Conservation (phyloP, 2,329 filamentous ascomycete species). For the Tolypocladium amazonense region DNA sequence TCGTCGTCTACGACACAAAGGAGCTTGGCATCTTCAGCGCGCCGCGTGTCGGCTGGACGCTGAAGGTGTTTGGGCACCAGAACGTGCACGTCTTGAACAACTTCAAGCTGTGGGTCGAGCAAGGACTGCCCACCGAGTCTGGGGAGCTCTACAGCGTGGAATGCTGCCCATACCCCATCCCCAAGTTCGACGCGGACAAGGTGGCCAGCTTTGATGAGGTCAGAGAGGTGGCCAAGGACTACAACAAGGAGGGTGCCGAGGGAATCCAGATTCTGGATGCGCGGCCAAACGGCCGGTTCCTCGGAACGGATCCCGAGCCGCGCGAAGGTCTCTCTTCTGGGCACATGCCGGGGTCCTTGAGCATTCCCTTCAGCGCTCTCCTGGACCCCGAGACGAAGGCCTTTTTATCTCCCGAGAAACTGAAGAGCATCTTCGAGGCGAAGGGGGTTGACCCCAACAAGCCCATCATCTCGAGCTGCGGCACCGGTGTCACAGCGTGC, state of each 20-base stretch:
- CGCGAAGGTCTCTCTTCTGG: constrained; percentile 77
- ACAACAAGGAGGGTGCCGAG: constrained; percentile 73
- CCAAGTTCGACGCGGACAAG: constrained; percentile 47
- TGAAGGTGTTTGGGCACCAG: constrained; percentile 79
- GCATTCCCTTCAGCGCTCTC: constrained; percentile 67
- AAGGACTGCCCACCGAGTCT: constrained; percentile 73
- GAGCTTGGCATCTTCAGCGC: constrained; percentile 92
- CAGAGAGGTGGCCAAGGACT: constrained; percentile 62
- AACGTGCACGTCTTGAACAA: constrained; percentile 91
- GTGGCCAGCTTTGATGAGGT: constrained; percentile 79
- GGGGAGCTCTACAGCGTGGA: constrained; percentile 61
- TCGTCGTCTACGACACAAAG: constrained; percentile 89
- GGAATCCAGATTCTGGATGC: constrained; percentile 86
- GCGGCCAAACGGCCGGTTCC: constrained; percentile 67
- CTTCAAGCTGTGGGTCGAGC: constrained; percentile 84
- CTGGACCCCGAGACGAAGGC: constrained; percentile 77
- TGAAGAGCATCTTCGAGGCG: constrained; percentile 66
- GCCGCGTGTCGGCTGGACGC: constrained; percentile 86
- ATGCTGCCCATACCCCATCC: constrained; percentile 54
- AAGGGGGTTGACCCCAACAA: constrained; percentile 70
- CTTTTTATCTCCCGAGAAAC: constrained; percentile 59
- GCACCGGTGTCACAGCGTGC: constrained; percentile 88
- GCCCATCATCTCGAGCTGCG: constrained; percentile 80
- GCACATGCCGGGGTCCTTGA: constrained; percentile 83
- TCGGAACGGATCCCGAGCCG: constrained; percentile 76